Conservation (phyloP, 805 yeast species). For the Kazachstania psychrophila region DNA sequence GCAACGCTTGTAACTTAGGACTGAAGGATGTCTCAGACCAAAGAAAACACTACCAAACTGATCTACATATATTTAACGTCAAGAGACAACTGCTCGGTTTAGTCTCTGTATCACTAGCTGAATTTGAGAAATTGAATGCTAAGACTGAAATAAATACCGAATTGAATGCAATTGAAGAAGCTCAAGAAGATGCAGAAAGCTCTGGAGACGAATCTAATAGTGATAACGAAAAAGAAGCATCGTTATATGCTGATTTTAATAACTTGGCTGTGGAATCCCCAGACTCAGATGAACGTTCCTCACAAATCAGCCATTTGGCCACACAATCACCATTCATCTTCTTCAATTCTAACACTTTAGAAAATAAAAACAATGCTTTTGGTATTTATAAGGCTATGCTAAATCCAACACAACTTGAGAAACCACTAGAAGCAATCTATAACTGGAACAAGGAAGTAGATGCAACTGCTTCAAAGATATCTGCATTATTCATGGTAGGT, state of each 20-base stretch:
- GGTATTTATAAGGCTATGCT: slow-evolving; percentile 64
- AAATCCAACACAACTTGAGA: slow-evolving; percentile 32
- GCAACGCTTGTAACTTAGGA: slow-evolving; percentile 22
- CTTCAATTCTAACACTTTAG: slow-evolving; percentile 42
- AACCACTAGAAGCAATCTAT: slow-evolving; percentile 44
- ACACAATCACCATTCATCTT: slow-evolving; percentile 63
- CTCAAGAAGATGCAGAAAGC: slow-evolving; percentile 36
- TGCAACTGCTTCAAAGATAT: slow-evolving; percentile 31
- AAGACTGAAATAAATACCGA: no score
- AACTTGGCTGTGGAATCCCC: no score
- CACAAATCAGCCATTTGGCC: slow-evolving; percentile 45
- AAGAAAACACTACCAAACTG: slow-evolving; percentile 47
- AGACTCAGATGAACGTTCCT: no score
- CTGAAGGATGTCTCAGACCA: slow-evolving; percentile 12
- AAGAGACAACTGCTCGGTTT: slow-evolving; percentile 43
- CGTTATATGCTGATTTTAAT: not conserved
- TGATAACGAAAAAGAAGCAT: slow-evolving; percentile 24
- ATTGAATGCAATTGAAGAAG: not conserved
- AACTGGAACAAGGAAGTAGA: slow-evolving; percentile 27
- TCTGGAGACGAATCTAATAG: slow-evolving; percentile 45
- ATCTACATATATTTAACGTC: slow-evolving; percentile 49
- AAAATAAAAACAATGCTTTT: slow-evolving; percentile 38
- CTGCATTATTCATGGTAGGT: slow-evolving; percentile 87
- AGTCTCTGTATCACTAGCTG: no score
- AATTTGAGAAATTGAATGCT: no score